phyloP scores from a whole-genome alignment of 2,329 filamentous ascomycete genomes.

The Stemphylium lycopersici region DNA sequence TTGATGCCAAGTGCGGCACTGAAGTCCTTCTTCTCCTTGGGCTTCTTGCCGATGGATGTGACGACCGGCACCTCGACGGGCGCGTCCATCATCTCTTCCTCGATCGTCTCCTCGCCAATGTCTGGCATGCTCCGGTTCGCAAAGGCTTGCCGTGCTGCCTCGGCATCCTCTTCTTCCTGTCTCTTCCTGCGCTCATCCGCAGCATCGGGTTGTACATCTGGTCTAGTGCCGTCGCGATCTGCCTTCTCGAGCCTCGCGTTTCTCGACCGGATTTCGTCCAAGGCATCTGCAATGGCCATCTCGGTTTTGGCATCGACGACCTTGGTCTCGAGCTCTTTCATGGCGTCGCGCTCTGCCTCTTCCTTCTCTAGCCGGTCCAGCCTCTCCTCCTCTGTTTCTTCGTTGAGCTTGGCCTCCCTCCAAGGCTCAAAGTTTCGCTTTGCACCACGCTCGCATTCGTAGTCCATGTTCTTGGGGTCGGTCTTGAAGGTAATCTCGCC shows the following conservation, averaged over 20 bases:
- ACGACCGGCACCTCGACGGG: conserved; percentile 45
- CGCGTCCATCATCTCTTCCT: conserved; percentile 51
- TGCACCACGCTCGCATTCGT: conserved; percentile 78
- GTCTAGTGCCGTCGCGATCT: conserved; percentile 65
- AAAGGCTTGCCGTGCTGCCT: conserved; percentile 81
- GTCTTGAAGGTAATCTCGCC: conserved; percentile 92
- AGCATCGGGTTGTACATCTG: conserved; percentile 61
- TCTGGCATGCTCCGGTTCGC: conserved; percentile 49
- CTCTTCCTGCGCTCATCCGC: conserved; percentile 63
- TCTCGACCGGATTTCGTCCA: conserved; percentile 90
- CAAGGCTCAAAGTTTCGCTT: conserved; percentile 94
- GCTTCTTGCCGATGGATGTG: conserved; percentile 72
- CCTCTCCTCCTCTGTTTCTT: conserved; percentile 87
- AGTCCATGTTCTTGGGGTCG: conserved; percentile 94
- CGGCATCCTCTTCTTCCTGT: conserved; percentile 81
- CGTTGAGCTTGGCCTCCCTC: conserved; percentile 68
- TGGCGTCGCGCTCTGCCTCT: conserved; percentile 82
- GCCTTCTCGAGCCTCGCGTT: conserved; percentile 87
- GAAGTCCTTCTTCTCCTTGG: conserved; percentile 88
- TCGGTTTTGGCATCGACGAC: conserved; percentile 90
- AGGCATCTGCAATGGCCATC: conserved; percentile 94
- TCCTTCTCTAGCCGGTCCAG: conserved; percentile 83
- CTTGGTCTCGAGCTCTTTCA: conserved; percentile 94
- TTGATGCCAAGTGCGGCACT: conserved; percentile 81
- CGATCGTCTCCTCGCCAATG: conserved; percentile 61